These are phyloP conservation scores for Ustilago sp. DNA, from an alignment of 1,284 basidiomycete species.

Conservation along the genomic window DNA sequence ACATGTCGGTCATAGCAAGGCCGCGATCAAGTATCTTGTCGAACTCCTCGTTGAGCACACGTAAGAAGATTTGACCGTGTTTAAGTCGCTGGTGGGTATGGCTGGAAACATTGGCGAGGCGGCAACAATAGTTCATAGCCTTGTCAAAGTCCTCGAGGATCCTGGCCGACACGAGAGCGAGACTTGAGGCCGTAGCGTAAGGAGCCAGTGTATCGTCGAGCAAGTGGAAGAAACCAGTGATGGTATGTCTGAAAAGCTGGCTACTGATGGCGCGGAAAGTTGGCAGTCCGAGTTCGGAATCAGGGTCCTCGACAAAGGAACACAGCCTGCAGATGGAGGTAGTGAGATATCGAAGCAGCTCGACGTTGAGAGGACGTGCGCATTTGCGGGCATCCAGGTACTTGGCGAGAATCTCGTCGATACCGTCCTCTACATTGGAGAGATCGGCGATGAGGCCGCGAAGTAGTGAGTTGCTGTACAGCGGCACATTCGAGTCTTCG, in stretches of 20 bases:
- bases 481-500: background rate
- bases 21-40: slow-evolving; percentile 24
- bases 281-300: slow-evolving; percentile 21
- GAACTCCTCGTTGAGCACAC: slow-evolving; percentile 34
- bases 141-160: slow-evolving; percentile 31
- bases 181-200: slow-evolving; percentile 21
- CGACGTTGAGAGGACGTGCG: slow-evolving; percentile 12
- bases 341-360: slow-evolving; percentile 33
- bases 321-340: slow-evolving; percentile 24
- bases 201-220: slow-evolving; percentile 31
- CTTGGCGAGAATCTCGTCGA: slow-evolving; percentile 36
- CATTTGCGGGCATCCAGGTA: slow-evolving; percentile 15
- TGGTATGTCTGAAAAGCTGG: slow-evolving; percentile 32
- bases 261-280: slow-evolving; percentile 35
- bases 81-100: slow-evolving; percentile 11
- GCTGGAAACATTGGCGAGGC: slow-evolving; percentile 1
- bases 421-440: slow-evolving; percentile 15
- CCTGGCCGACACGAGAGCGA: slow-evolving; percentile 20
- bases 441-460: slow-evolving; percentile 14
- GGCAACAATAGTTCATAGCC: slow-evolving; percentile 20
- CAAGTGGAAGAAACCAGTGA: slow-evolving; percentile 40
- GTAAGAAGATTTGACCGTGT: slow-evolving; percentile 29
- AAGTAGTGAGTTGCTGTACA: slow-evolving; percentile 16
- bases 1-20: slow-evolving; percentile 10
- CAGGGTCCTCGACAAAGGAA: slow-evolving; percentile 18